Evolutionary conservation across 805 yeast species (phyloP).

Genomic region (Ogataea angusta): DNA sequence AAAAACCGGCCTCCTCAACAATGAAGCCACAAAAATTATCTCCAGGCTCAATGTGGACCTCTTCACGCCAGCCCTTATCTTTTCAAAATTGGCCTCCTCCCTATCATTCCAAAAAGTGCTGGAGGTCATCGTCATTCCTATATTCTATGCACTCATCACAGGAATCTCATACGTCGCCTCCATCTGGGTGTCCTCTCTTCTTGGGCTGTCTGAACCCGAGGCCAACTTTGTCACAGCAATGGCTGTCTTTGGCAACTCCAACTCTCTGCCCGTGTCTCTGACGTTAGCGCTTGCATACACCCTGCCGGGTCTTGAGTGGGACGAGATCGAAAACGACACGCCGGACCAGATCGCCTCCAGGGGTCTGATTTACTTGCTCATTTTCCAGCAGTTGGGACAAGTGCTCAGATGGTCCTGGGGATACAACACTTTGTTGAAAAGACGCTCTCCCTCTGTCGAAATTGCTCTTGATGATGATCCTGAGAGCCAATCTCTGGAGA

Average conservation of each 20-base stretch:
- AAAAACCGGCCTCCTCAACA: slow-evolving; percentile 61
- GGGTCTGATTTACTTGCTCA: slow-evolving; percentile 68
- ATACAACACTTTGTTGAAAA: slow-evolving; percentile 62
- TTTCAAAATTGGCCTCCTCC: slow-evolving; percentile 67
- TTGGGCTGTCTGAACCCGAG: slow-evolving; percentile 68
- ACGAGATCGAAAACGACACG: slow-evolving; percentile 60
- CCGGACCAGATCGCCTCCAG: slow-evolving; percentile 72
- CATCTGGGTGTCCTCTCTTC: slow-evolving; percentile 44
- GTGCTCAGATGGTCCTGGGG: slow-evolving; percentile 88
- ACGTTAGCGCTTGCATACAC: slow-evolving; percentile 77
- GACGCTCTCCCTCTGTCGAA: slow-evolving; percentile 39
- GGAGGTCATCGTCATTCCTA: slow-evolving; percentile 81
- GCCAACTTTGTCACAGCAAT: slow-evolving; percentile 91
- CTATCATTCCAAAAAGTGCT: slow-evolving; percentile 71
- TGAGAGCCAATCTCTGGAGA: slow-evolving; percentile 10
- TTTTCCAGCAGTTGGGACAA: slow-evolving; percentile 82
- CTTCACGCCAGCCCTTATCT: slow-evolving; percentile 94
- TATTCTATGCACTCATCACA: slow-evolving; percentile 80
- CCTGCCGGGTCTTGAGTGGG: slow-evolving; percentile 74
- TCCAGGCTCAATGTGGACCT: slow-evolving; percentile 81
- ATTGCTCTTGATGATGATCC: slow-evolving; percentile 12
- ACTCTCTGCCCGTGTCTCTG: slow-evolving; percentile 89
- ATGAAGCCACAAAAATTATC: slow-evolving; percentile 72
- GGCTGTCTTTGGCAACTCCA: slow-evolving; percentile 96
- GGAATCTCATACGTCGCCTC: slow-evolving; percentile 69